phyloP scores from a whole-genome alignment of 2,329 filamentous ascomycete species.

The Trichoderma koningii region DNA sequence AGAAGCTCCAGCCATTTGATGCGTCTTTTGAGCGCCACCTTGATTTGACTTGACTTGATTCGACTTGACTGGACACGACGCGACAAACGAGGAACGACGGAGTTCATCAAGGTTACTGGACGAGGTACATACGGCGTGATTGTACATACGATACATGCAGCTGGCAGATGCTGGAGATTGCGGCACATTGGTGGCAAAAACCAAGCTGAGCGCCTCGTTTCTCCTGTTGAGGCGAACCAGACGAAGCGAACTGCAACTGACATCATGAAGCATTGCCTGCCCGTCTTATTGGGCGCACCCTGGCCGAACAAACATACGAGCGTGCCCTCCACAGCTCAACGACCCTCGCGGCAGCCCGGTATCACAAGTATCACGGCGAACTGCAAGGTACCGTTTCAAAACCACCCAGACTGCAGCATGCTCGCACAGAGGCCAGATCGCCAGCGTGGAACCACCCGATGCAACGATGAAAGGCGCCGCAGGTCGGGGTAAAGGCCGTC shows the following conservation, averaged over 20 bases:
- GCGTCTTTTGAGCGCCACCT: conserved; percentile 32
- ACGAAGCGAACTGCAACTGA: too few relatives aligned
- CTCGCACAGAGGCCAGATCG: conserved; percentile 26
- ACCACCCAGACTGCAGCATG: conserved; percentile 2
- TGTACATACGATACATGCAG: too few relatives aligned
- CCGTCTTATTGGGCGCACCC: not conserved
- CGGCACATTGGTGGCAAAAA: too few relatives aligned
- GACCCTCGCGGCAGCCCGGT: not conserved
- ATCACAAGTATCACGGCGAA: conserved; percentile 6
- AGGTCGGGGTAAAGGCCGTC: conserved; percentile 18
- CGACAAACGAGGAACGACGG: not conserved
- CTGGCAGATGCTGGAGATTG: too few relatives aligned
- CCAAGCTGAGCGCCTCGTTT: too few relatives aligned
- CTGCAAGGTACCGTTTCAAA: conserved; percentile 28
- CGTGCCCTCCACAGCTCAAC: not conserved
- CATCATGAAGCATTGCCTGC: too few relatives aligned
- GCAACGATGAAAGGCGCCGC: conserved; percentile 25
- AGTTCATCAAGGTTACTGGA: too few relatives aligned
- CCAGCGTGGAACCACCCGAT: conserved; percentile 27
- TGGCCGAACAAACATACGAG: not conserved
- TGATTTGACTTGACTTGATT: not conserved
- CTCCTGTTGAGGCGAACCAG: too few relatives aligned
- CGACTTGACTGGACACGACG: not conserved
- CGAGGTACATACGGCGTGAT: too few relatives aligned
- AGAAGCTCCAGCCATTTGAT: conserved; percentile 38